phyloP scores from a whole-genome alignment of 306 rosid genomes.

The Sphenostylis stenocarpa region DNA sequence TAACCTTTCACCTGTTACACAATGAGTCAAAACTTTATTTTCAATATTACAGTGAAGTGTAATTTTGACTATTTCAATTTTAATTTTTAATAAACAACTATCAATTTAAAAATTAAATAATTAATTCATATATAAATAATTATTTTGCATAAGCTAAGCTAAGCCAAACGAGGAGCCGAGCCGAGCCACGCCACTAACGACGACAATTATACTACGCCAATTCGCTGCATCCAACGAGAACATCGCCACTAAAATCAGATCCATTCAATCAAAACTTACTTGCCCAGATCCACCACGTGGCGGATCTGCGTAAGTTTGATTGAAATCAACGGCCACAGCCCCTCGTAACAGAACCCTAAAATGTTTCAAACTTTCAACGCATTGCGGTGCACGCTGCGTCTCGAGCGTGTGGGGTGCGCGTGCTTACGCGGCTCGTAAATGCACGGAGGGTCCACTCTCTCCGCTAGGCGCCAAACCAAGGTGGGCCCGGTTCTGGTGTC shows the following conservation, averaged over 20 bases:
- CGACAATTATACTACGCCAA: neutral
- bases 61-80: no score
- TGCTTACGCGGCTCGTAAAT: neutral
- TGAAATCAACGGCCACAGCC: neutral
- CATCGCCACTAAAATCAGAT: neutral
- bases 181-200: neutral
- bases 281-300: conserved; percentile 1
- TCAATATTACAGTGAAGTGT: no score
- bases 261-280: no score
- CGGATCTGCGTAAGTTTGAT: neutral
- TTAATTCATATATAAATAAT: no score
- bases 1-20: no score
- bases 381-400: conserved; percentile 20
- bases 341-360: neutral
- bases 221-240: conserved; percentile 17
- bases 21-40: no score
- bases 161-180: neutral
- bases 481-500: neutral
- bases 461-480: neutral
- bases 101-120: no score
- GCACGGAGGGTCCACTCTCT: neutral
- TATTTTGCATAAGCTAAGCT: neutral
- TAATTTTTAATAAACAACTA: no score
- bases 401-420: conserved; percentile 22
- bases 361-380: neutral